Conservation (phyloP, 2,329 filamentous ascomycete species). For the Paraphaeosphaeria sporulosa region DNA sequence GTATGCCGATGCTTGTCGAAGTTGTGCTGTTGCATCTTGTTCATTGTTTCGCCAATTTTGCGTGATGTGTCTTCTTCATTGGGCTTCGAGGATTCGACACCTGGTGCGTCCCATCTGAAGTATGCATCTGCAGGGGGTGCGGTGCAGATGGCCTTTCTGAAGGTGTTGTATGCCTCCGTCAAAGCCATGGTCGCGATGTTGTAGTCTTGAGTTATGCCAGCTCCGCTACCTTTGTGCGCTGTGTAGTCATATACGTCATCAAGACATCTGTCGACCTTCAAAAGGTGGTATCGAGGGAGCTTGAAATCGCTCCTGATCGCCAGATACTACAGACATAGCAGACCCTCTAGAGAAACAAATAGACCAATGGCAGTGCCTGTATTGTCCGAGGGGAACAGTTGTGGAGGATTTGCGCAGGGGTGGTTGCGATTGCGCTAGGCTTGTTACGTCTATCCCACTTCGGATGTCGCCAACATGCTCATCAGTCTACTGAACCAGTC, state of each 20-base stretch:
- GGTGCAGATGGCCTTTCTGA: neutral
- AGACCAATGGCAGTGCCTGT: neutral
- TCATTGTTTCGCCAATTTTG: too few species aligned
- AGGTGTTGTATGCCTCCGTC: neutral
- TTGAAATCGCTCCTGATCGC: neutral
- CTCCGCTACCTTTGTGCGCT: too few species aligned
- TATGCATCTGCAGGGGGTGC: neutral
- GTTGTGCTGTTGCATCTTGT: too few species aligned
- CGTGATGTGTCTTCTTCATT: too few species aligned
- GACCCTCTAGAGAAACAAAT: neutral
- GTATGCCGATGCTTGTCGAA: too few species aligned
- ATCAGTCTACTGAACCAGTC: too few species aligned
- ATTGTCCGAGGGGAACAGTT: neutral
- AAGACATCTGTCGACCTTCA: neutral
- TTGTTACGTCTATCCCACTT: too few species aligned
- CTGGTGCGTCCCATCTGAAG: neutral
- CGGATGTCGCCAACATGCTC: too few species aligned
- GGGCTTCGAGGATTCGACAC: neutral
- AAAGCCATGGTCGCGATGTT: neutral
- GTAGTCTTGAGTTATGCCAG: neutral
- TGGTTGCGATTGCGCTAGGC: neutral
- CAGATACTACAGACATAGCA: neutral
- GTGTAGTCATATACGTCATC: neutral
- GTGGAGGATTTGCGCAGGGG: neutral
- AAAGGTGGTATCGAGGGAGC: neutral